Percentiles rank a stretch among this genome's conserved stretches.
phyloP scores from a whole-genome alignment of 2,329 filamentous ascomycete genomes.

The Penicillium sp. region DNA sequence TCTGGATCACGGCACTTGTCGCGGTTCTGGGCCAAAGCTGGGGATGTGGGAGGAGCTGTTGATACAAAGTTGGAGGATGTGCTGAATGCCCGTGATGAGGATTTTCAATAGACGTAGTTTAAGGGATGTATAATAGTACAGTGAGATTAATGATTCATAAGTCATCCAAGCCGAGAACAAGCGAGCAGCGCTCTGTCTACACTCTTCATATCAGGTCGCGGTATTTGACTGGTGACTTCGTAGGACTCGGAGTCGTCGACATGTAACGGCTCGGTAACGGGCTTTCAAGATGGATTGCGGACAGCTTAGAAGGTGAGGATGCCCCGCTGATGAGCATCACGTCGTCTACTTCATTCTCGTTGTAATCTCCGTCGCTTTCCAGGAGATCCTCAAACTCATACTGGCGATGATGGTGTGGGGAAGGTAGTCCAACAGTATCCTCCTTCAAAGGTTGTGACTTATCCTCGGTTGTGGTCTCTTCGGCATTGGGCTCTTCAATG shows the following conservation, averaged over 20 bases:
- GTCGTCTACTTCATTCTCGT: conserved; percentile 3
- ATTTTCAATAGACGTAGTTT: conserved; percentile 27
- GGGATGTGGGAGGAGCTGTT: conserved; percentile 48
- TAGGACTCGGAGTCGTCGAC: conserved; percentile 10
- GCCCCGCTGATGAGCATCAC: conserved; percentile 4
- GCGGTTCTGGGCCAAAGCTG: conserved; percentile 54
- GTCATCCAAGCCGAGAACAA: no score
- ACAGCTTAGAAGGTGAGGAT: conserved; percentile 15
- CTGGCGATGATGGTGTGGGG: not conserved
- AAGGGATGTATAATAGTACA: conserved; percentile 2
- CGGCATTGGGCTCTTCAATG: not conserved
- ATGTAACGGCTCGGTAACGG: conserved; percentile 9
- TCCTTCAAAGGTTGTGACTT: not conserved
- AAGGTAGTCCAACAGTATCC: not conserved
- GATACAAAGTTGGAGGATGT: conserved; percentile 51
- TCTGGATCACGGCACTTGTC: conserved; percentile 55
- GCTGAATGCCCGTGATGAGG: conserved; percentile 41
- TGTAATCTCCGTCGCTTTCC: conserved; percentile 4
- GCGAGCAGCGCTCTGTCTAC: not conserved
- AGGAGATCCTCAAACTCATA: conserved; percentile 1
- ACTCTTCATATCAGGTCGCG: not conserved
- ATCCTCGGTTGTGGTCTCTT: not conserved
- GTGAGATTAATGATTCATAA: not conserved
- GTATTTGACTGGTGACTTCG: conserved; percentile 8
- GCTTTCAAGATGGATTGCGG: conserved; percentile 14